These are phyloP conservation scores for Nannochloris sp. DNA, from an alignment of 139 green algal species.

Conservation along the genomic window DNA sequence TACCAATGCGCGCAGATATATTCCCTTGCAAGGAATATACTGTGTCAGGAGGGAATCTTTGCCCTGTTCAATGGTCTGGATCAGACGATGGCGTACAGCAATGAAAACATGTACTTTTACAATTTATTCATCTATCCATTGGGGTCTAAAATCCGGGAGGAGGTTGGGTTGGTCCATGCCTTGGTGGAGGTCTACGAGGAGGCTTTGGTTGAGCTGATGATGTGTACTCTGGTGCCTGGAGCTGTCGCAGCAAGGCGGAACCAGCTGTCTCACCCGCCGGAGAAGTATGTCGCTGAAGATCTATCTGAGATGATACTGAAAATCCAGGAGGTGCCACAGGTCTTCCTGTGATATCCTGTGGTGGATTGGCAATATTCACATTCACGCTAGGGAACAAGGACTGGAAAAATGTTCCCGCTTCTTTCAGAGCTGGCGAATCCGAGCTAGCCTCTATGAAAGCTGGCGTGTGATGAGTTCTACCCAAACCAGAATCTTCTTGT, in stretches of 20 bases:
- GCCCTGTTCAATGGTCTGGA: too few species aligned
- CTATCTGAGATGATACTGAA: background rate
- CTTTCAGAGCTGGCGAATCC: slow-evolving; percentile 10
- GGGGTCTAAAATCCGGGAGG: background rate
- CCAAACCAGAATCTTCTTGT: slow-evolving; percentile 9
- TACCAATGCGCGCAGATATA: too few species aligned
- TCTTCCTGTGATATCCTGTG: too few species aligned
- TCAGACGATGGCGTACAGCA: too few species aligned
- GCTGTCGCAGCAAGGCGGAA: slow-evolving; percentile 27
- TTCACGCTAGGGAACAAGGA: slow-evolving; percentile 17
- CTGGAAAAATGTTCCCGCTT: slow-evolving; percentile 19
- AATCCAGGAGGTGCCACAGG: background rate
- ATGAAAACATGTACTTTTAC: too few species aligned
- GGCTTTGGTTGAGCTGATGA: background rate
- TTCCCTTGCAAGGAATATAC: too few species aligned
- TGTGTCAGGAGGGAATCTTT: too few species aligned
- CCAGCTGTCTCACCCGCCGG: slow-evolving; percentile 4
- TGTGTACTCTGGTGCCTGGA: slow-evolving; percentile 13
- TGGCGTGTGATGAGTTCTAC: background rate
- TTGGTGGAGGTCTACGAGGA: background rate
- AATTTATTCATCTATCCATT: too few species aligned
- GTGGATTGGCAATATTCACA: slow-evolving; percentile 16
- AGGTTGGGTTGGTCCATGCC: background rate
- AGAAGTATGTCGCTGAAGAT: background rate
- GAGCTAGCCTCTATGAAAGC: background rate